Evolutionary conservation across 2,329 filamentous ascomycete genomes (phyloP).

Genomic region (Ustulina deusta): DNA sequence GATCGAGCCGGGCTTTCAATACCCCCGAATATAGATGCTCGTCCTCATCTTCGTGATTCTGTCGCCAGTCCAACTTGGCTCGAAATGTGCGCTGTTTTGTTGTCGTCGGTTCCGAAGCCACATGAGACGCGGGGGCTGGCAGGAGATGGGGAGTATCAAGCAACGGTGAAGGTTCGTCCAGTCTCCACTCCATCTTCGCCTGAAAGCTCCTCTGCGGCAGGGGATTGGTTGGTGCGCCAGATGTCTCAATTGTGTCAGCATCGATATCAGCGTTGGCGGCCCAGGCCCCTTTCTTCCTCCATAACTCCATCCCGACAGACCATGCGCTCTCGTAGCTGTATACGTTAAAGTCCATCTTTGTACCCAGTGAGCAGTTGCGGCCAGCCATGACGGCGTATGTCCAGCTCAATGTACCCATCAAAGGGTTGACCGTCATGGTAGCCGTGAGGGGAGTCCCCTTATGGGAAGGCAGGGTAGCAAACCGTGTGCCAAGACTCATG

Average conservation of each 20-base stretch:
- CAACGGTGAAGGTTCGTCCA: slow-evolving; percentile 35
- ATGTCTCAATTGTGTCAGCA: slow-evolving; percentile 47
- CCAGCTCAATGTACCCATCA: slow-evolving; percentile 93
- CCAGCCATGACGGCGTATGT: slow-evolving; percentile 93
- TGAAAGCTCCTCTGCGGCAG: slow-evolving; percentile 59
- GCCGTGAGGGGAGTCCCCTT: slow-evolving; percentile 92
- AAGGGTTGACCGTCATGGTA: slow-evolving; percentile 89
- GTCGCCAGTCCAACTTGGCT: slow-evolving; percentile 65
- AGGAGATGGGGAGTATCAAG: slow-evolving; percentile 26
- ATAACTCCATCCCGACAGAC: slow-evolving; percentile 91
- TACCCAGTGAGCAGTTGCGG: slow-evolving; percentile 84
- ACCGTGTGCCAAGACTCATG: slow-evolving; percentile 87
- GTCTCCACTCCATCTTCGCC: slow-evolving; percentile 65
- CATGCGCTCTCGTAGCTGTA: slow-evolving; percentile 98
- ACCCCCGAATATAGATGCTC: slow-evolving; percentile 83
- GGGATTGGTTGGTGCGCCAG: slow-evolving; percentile 35
- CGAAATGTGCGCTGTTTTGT: slow-evolving; percentile 59
- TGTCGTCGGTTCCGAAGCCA: slow-evolving; percentile 4
- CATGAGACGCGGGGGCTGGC: slow-evolving; percentile 6
- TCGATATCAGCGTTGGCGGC: slow-evolving; percentile 55
- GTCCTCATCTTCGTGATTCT: slow-evolving; percentile 35
- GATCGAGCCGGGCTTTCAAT: slow-evolving; percentile 88
- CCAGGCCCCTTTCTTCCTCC: slow-evolving; percentile 72
- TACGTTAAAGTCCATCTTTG: slow-evolving; percentile 95
- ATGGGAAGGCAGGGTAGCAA: slow-evolving; percentile 85